Base-by-base conservation (phyloP, 2,329 filamentous ascomycete genomes). In the Xylaria sp. region DNA sequence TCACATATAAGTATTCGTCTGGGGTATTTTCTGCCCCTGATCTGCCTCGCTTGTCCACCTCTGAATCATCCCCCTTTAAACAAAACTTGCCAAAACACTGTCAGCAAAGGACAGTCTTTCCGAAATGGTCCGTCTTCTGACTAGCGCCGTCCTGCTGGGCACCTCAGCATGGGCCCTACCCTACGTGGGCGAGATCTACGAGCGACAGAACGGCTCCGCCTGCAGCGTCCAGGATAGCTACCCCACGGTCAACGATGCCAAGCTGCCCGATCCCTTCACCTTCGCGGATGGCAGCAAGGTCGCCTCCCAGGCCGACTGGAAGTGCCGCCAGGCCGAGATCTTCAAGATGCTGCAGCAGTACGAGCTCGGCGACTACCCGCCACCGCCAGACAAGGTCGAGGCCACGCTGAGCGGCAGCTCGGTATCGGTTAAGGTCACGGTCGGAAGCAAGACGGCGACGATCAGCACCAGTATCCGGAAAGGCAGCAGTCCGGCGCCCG, bases 191-290 rank as follows among this genome's bases (percentile, higher is more conserved):
- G 77, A 80, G 56, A 76, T 83, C 69, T 80, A 81, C 69, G 71
- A 74, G 70, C 78, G 80, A 56, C 80, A 78, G 70, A 75, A 81
- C 68, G 72, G 70, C 25, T 75, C 59, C 25, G 65, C 76, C 62
- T 83, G 82, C 76, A 72, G 77, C n/a, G 67, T 78, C 36, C 57
- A 73, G 55, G 70, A 72, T 70, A 78, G 66, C 67, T 80, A 80
- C 70, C 75, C 81, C 10, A 72, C 79, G 25, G 78, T 81, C 65
- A 77, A 76, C 75, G 72, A 72, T 32, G 75, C 77, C 67, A 79
- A 81, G 76, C 79, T 84, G 20, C 81, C 81, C 4, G 82, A 86
- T 76, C 85, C 84, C 39, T 87, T 86, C 77, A 82, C 80, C 32
- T 81, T 80, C 56, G 72, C 79, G 9, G 78, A 78, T 63, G 84